phyloP scores from a whole-genome alignment of 106 monocot species.

The Allium cepa region DNA sequence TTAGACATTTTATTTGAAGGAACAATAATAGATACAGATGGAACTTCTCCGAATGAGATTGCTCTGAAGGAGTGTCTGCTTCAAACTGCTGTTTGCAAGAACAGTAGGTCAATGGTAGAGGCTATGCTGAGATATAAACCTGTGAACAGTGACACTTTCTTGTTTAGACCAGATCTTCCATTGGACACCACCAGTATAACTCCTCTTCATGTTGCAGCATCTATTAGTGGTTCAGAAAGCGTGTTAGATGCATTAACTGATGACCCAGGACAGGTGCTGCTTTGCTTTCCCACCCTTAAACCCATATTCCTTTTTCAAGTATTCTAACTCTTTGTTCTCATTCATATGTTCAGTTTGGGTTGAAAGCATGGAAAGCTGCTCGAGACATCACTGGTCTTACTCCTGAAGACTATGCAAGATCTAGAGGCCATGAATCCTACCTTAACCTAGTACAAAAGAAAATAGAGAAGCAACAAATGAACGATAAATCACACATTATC shows the following conservation, averaged over 20 bases:
- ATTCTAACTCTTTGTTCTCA: not conserved
- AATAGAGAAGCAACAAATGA: conserved; percentile 18
- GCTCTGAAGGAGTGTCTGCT: conserved; percentile 36
- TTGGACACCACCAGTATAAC: conserved; percentile 40
- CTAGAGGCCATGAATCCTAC: conserved; percentile 48
- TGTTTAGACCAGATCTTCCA: conserved; percentile 58
- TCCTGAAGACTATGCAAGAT: conserved; percentile 62
- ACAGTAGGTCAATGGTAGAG: conserved; percentile 47
- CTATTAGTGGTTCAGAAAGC: conserved; percentile 23
- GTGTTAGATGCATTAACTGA: conserved; percentile 70
- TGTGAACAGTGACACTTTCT: conserved; percentile 9
- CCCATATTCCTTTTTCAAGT: not conserved
- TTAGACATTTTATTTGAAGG: conserved; percentile 52
- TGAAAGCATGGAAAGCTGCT: conserved; percentile 59
- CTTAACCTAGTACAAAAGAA: conserved; percentile 51
- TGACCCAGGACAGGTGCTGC: conserved; percentile 69
- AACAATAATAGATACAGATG: conserved; percentile 19
- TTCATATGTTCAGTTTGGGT: conserved; percentile 40
- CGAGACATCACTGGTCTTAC: conserved; percentile 45
- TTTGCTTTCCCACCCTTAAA: not conserved
- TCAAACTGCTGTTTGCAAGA: conserved; percentile 58
- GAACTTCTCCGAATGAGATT: conserved; percentile 26
- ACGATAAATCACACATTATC: conserved; percentile 28
- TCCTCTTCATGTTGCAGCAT: conserved; percentile 75
- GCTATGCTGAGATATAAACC: conserved; percentile 48